Conservation (phyloP, 305 asterid genomes). For the Lippia alba region DNA sequence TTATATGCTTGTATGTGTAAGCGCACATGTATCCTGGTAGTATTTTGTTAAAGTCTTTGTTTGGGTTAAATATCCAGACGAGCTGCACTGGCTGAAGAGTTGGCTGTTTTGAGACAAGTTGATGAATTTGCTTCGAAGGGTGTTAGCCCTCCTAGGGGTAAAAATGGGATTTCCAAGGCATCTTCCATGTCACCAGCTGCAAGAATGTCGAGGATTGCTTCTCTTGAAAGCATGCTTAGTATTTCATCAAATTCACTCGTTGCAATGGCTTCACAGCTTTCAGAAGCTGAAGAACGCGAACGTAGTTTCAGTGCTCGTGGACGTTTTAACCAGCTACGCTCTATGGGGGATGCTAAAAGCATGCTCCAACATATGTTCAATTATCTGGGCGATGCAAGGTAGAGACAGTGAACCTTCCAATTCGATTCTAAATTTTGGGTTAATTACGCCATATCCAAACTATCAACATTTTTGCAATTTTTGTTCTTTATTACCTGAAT, state of each 20-base stretch:
- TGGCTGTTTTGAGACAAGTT: slow-evolving; percentile 72
- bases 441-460: too few relatives aligned
- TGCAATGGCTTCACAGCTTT: slow-evolving; percentile 89
- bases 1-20: not conserved
- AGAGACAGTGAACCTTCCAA: not conserved
- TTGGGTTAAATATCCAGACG: slow-evolving; percentile 51
- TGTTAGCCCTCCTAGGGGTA: slow-evolving; percentile 69
- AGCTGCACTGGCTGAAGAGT: slow-evolving; percentile 88
- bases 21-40: slow-evolving; percentile 15
- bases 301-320: slow-evolving; percentile 68
- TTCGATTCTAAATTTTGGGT: too few relatives aligned
- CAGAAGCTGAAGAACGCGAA: slow-evolving; percentile 90
- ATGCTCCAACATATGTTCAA: slow-evolving; percentile 74
- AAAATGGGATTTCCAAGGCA: slow-evolving; percentile 72
- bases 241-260: slow-evolving; percentile 83
- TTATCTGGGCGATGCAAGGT: slow-evolving; percentile 79
- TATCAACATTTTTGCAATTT: too few relatives aligned
- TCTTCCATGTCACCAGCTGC: slow-evolving; percentile 78
- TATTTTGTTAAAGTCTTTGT: slow-evolving; percentile 9
- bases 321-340: slow-evolving; percentile 83
- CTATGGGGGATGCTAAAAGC: slow-evolving; percentile 82
- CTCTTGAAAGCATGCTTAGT: slow-evolving; percentile 81
- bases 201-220: slow-evolving; percentile 75
- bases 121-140: slow-evolving; percentile 76
- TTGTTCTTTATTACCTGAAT: too few relatives aligned